These are phyloP conservation scores for Lumnitzera racemosa DNA, from an alignment of 345 rosid genomes.

Conservation along the genomic window DNA sequence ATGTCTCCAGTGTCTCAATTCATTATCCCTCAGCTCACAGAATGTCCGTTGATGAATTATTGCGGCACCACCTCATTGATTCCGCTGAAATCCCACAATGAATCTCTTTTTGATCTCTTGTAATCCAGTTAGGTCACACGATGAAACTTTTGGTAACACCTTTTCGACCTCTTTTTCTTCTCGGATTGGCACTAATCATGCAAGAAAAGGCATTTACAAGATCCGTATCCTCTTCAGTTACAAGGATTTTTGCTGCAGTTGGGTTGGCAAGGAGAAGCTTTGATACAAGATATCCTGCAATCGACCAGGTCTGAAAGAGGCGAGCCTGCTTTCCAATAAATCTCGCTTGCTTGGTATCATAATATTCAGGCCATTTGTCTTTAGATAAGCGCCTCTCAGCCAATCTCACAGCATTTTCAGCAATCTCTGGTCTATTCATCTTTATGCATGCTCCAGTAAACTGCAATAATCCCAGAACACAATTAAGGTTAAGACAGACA, in stretches of 20 bases:
- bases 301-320: slow-evolving; percentile 84
- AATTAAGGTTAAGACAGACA: neutral
- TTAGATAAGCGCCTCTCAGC: slow-evolving; percentile 60
- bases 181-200: slow-evolving; percentile 60
- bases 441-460: slow-evolving; percentile 79
- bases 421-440: slow-evolving; percentile 83
- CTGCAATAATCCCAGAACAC: slow-evolving; percentile 26
- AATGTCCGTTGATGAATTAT: too few relatives aligned
- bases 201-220: slow-evolving; percentile 56
- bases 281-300: slow-evolving; percentile 83
- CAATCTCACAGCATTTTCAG: slow-evolving; percentile 59
- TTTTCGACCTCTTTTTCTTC: slow-evolving; percentile 51
- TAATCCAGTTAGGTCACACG: slow-evolving; percentile 18
- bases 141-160: slow-evolving; percentile 44
- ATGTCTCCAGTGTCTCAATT: too few relatives aligned
- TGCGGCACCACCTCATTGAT: neutral
- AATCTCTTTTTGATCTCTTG: neutral
- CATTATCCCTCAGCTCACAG: too few relatives aligned
- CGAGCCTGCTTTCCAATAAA: slow-evolving; percentile 89
- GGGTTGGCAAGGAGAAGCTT: slow-evolving; percentile 75
- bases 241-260: slow-evolving; percentile 44
- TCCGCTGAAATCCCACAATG: neutral
- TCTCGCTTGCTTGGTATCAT: slow-evolving; percentile 65
- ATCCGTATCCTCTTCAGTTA: slow-evolving; percentile 68
- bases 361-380: slow-evolving; percentile 94